A percentile compares a stretch with the other conserved stretches of the same genome.
These are phyloP conservation scores for Malbranchea zuffiana DNA, from an alignment of 2,329 filamentous ascomycete genomes.

Conservation along the genomic window DNA sequence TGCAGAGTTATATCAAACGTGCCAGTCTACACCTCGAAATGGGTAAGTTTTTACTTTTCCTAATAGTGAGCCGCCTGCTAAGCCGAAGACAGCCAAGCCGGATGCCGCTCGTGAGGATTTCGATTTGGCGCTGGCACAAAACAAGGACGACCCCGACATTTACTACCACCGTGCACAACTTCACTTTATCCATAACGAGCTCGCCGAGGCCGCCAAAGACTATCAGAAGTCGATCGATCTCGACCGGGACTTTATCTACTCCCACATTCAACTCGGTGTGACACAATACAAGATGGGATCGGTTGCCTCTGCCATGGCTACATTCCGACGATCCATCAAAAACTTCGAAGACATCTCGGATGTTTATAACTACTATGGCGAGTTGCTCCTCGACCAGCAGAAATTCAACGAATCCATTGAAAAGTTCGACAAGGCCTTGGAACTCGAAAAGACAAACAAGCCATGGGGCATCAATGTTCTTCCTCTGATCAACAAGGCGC, in stretches of 20 bases:
- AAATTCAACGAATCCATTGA: slow-evolving; percentile 92
- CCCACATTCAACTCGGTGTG: slow-evolving; percentile 96
- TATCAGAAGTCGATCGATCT: slow-evolving; percentile 99
- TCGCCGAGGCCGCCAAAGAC: slow-evolving; percentile 87
- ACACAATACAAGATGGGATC: slow-evolving; percentile 99
- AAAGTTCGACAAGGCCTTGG: slow-evolving; percentile 96
- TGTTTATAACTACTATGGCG: slow-evolving; percentile 99
- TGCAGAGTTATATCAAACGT: slow-evolving; percentile 97
- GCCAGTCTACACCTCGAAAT: slow-evolving; percentile 96
- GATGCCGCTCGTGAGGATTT: slow-evolving; percentile 85
- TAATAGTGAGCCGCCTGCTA: not conserved
- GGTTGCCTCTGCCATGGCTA: slow-evolving; percentile 95
- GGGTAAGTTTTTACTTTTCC: slow-evolving; percentile 45
- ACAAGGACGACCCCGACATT: slow-evolving; percentile 85
- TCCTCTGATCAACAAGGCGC: slow-evolving; percentile 94
- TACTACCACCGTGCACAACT: slow-evolving; percentile 98
- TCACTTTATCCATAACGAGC: slow-evolving; percentile 94
- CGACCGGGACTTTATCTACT: slow-evolving; percentile 95
- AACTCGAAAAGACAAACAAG: slow-evolving; percentile 93
- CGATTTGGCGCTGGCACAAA: slow-evolving; percentile 69
- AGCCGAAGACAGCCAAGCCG: slow-evolving; percentile 52
- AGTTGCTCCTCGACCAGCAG: slow-evolving; percentile 89
- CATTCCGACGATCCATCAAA: slow-evolving; percentile 94
- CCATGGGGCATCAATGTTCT: slow-evolving; percentile 95
- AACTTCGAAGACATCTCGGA: slow-evolving; percentile 95